phyloP scores from a whole-genome alignment of 805 yeast genomes.

The Hanseniaspora osmophila region DNA sequence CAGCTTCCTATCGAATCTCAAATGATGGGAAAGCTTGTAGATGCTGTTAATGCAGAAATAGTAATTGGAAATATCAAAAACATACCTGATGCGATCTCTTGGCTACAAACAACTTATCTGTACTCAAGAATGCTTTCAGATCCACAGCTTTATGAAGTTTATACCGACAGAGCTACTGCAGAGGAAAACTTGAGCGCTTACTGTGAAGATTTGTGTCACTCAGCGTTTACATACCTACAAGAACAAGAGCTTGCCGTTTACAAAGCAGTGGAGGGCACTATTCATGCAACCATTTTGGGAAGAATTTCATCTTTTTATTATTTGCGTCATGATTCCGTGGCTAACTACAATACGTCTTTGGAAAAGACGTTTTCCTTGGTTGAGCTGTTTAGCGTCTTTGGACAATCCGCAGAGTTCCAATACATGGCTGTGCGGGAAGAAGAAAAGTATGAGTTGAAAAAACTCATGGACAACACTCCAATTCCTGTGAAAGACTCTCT shows the following conservation, averaged over 20 bases:
- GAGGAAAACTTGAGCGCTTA: conserved; percentile 37
- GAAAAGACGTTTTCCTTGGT: conserved; percentile 52
- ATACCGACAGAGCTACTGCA: conserved; percentile 38
- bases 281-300: conserved; percentile 58
- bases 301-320: conserved; percentile 77
- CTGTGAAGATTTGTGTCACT: conserved; percentile 56
- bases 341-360: conserved; percentile 45
- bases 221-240: conserved; percentile 52
- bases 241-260: conserved; percentile 47
- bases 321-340: conserved; percentile 61
- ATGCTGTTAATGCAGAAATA: conserved; percentile 75
- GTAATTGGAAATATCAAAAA: conserved; percentile 52
- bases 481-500: conserved; percentile 68
- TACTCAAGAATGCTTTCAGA: conserved; percentile 64
- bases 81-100: conserved; percentile 53
- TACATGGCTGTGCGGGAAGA: conserved; percentile 76
- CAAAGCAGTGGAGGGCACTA: conserved; percentile 32
- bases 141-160: conserved; percentile 65
- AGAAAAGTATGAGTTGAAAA: conserved; percentile 60
- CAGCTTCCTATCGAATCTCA: conserved; percentile 90
- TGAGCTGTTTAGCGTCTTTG: conserved; percentile 65
- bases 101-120: conserved; percentile 72
- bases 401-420: conserved; percentile 75
- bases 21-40: conserved; percentile 54
- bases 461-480: conserved; percentile 62